These are phyloP conservation scores for Bruguiera gymnorhiza DNA, from an alignment of 345 rosid species.

Conservation along the genomic window DNA sequence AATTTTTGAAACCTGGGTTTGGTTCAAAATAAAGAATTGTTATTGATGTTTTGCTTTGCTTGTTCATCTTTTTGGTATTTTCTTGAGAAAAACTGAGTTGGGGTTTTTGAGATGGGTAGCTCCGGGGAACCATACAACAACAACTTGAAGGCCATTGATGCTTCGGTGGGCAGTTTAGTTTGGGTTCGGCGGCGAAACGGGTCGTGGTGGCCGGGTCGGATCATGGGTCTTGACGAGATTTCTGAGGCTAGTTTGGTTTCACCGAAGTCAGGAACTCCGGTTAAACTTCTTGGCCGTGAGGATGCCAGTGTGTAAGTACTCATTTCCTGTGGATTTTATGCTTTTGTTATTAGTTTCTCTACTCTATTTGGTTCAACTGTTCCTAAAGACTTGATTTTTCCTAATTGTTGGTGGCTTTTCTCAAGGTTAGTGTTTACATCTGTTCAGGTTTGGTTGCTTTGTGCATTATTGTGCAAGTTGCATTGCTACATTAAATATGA, in stretches of 20 bases:
- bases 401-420: too few species aligned
- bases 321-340: too few species aligned
- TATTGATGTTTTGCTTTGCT: constrained; percentile 21
- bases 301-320: constrained; percentile 53
- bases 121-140: constrained; percentile 48
- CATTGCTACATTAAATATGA: too few species aligned
- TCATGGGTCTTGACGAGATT: constrained; percentile 64
- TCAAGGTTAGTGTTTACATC: too few species aligned
- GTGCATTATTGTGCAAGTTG: too few species aligned
- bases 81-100: constrained; percentile 14
- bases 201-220: constrained; percentile 99
- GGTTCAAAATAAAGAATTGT: constrained; percentile 10
- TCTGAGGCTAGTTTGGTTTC: constrained; percentile 69
- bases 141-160: constrained; percentile 52
- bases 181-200: constrained; percentile 99
- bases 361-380: too few species aligned
- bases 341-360: too few species aligned
- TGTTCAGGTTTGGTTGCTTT: too few species aligned
- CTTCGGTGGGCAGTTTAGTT: constrained; percentile 84
- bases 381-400: too few species aligned
- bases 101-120: constrained; percentile 52
- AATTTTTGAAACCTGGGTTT: constrained; percentile 24
- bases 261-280: constrained; percentile 86
- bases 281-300: constrained; percentile 93
- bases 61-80: constrained; percentile 1